Evolutionary conservation across 2,329 filamentous ascomycete species (phyloP).

Genomic region (Sphaceloma murrayae): DNA sequence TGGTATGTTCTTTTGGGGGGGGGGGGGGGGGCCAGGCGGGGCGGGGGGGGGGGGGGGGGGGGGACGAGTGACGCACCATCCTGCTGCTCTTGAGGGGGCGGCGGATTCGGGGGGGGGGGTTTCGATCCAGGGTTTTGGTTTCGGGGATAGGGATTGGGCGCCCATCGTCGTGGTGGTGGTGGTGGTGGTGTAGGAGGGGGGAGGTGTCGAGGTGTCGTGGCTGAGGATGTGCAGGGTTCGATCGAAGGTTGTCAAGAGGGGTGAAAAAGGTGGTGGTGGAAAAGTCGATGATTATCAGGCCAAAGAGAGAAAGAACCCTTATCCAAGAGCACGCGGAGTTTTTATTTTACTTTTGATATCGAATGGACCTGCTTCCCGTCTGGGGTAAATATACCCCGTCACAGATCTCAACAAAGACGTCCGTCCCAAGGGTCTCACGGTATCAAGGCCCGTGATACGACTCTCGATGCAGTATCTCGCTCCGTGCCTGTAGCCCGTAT

Average conservation of each 20-base stretch:
- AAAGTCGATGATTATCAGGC: no score
- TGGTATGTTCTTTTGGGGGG: constrained; percentile 1
- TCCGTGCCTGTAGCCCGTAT: no score
- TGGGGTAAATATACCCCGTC: not conserved
- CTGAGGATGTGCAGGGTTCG: not conserved
- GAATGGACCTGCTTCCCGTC: not conserved
- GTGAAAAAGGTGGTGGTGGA: not conserved
- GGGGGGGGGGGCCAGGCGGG: not conserved
- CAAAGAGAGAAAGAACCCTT: no score
- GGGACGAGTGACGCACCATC: constrained; percentile 48
- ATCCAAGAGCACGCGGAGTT: no score
- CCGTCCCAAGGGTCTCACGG: no score
- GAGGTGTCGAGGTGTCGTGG: not conserved
- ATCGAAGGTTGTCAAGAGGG: not conserved
- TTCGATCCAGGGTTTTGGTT: constrained; percentile 51
- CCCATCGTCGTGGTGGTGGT: constrained; percentile 1
- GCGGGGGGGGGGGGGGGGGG: constrained; percentile 10
- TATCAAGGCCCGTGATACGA: no score
- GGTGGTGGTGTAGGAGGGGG: not conserved
- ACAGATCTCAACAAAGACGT: no score
- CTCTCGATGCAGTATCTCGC: not conserved
- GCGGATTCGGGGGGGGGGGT: constrained; percentile 62
- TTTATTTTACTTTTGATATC: not conserved
- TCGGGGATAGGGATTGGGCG: constrained; percentile 5
- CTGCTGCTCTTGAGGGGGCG: constrained; percentile 57